Evolutionary conservation across 73 alveolate species (phyloP).

Genomic region (Symbiodinium pilosum): DNA sequence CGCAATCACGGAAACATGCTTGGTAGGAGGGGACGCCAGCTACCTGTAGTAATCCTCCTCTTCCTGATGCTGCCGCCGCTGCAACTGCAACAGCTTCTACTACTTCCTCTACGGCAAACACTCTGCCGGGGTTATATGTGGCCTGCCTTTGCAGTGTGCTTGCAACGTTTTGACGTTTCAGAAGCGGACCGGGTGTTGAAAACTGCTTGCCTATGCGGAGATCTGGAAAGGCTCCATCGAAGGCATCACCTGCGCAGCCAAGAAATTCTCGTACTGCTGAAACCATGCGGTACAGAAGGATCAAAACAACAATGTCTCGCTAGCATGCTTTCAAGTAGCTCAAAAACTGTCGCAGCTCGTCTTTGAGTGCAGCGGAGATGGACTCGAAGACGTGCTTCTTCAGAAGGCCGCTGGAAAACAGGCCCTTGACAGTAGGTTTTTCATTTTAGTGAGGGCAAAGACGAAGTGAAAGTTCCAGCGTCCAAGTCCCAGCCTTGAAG

Average conservation of each 20-base stretch:
- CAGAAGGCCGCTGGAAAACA: constrained; percentile 33
- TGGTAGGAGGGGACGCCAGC: too few relatives aligned
- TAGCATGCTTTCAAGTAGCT: background rate
- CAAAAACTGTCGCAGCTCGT: constrained; percentile 8
- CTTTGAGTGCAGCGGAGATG: background rate
- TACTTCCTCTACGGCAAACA: too few relatives aligned
- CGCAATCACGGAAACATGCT: too few relatives aligned
- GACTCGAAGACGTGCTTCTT: background rate
- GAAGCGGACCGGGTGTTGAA: too few relatives aligned
- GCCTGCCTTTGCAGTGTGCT: background rate
- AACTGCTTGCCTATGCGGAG: constrained; percentile 40
- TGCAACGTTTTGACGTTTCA: too few relatives aligned
- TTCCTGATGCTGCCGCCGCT: too few relatives aligned
- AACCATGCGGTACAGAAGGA: background rate
- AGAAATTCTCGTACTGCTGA: background rate
- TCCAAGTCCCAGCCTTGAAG: constrained; percentile 4
- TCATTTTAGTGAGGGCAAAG: background rate
- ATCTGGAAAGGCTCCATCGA: constrained; percentile 59
- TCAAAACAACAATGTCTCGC: background rate
- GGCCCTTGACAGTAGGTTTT: constrained; percentile 29
- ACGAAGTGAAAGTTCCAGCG: background rate
- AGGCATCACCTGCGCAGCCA: background rate
- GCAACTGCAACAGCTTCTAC: too few relatives aligned
- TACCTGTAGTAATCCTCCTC: too few relatives aligned
- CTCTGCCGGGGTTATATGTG: background rate